phyloP scores from a whole-genome alignment of 169 alveolate genomes.

The Plasmodium reichenowi region DNA sequence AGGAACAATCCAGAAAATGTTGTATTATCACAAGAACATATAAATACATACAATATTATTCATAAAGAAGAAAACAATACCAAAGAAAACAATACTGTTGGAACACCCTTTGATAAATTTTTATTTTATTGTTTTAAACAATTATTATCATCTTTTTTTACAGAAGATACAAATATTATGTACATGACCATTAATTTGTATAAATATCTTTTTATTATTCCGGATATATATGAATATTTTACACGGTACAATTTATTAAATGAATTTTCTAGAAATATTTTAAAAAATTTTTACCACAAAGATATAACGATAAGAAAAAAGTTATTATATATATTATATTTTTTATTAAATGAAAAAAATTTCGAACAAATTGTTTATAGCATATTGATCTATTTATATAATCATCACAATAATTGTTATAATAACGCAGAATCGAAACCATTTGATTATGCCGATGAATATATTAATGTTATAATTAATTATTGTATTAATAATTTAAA shows the following conservation, averaged over 20 bases:
- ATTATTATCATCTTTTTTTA: conserved; percentile 10
- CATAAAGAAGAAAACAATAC: background rate
- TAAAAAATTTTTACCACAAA: conserved; percentile 19
- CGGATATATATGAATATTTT: conserved; percentile 13
- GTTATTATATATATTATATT: conserved; percentile 24
- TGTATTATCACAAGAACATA: background rate
- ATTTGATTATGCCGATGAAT: conserved; percentile 19
- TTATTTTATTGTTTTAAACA: conserved; percentile 31
- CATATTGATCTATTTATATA: conserved; percentile 7
- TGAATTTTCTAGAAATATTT: conserved; percentile 6
- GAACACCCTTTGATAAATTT: background rate
- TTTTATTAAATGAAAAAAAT: conserved; percentile 30
- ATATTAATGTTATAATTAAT: conserved; percentile 22
- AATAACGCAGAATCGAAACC: background rate
- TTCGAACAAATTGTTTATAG: conserved; percentile 16
- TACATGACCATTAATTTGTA: conserved; percentile 28
- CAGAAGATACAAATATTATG: conserved; percentile 44
- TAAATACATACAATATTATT: background rate
- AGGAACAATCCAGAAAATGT: background rate
- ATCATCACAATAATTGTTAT: background rate
- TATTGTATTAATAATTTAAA: conserved; percentile 29
- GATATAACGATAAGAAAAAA: conserved; percentile 41
- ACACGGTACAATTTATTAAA: background rate
- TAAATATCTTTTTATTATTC: background rate
- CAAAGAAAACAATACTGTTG: background rate